These are phyloP conservation scores for Penstemon newberryi DNA, from an alignment of 257 asterid species.

Conservation along the genomic window DNA sequence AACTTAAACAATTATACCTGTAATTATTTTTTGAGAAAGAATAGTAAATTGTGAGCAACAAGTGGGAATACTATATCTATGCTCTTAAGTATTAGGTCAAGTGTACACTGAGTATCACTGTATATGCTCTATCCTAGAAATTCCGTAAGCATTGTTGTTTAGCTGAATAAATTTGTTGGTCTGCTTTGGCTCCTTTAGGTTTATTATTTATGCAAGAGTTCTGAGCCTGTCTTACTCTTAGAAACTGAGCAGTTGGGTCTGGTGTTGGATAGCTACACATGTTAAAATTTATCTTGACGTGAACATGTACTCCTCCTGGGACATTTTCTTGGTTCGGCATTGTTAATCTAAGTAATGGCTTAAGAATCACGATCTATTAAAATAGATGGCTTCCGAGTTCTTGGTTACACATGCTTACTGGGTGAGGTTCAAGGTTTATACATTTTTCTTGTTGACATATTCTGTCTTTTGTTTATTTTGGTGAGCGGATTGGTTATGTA, in stretches of 20 bases:
- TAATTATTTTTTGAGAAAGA: background rate
- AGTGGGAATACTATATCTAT: background rate
- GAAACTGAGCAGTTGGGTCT: background rate
- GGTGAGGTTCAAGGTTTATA: background rate
- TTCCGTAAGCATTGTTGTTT: background rate
- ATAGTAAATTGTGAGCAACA: background rate
- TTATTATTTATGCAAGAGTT: background rate
- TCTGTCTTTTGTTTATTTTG: constrained; percentile 13
- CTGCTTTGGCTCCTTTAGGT: background rate
- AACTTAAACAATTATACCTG: too few species aligned
- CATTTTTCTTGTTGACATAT: background rate
- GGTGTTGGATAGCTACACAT: background rate
- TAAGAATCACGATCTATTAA: background rate
- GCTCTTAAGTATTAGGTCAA: background rate
- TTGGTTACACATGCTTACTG: background rate
- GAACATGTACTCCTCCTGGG: background rate
- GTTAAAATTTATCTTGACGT: background rate
- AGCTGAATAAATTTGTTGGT: background rate
- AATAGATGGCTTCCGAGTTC: background rate
- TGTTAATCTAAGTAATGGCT: background rate
- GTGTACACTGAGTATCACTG: background rate
- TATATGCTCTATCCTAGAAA: background rate
- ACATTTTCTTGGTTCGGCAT: background rate
- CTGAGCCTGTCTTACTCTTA: background rate
- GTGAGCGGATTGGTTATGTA: background rate